These are phyloP conservation scores for Ustilago crameri DNA, from an alignment of 1,284 basidiomycete genomes.

Conservation along the genomic window DNA sequence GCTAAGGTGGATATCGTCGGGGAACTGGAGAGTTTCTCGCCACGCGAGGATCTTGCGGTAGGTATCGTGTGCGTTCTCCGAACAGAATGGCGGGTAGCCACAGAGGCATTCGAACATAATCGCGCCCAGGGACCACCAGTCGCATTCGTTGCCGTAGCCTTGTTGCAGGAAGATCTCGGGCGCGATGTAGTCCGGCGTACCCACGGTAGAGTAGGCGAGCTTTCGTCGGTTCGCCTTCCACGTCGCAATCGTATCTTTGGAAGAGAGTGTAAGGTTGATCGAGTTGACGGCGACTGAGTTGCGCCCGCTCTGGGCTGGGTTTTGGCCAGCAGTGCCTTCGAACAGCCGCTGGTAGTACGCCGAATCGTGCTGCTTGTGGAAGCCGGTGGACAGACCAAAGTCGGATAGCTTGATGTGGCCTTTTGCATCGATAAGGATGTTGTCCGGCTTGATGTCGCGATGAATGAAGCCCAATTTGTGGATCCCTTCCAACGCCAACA, in stretches of 20 bases:
- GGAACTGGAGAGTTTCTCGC: slow-evolving; percentile 86
- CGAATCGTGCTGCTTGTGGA: slow-evolving; percentile 93
- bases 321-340: slow-evolving; percentile 71
- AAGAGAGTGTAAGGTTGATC: slow-evolving; percentile 66
- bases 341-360: slow-evolving; percentile 94
- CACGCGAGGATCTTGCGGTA: slow-evolving; percentile 99
- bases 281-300: slow-evolving; percentile 67
- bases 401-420: slow-evolving; percentile 96
- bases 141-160: slow-evolving; percentile 97
- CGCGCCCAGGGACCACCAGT: slow-evolving; percentile 88
- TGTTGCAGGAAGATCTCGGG: slow-evolving; percentile 98
- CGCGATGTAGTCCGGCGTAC: slow-evolving; percentile 98
- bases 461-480: slow-evolving; percentile 99
- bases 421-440: slow-evolving; percentile 93
- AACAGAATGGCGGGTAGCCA: slow-evolving; percentile 95
- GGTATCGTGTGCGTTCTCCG: slow-evolving; percentile 95
- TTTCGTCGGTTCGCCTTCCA: slow-evolving; percentile 99
- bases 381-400: slow-evolving; percentile 92
- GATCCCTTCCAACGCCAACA: slow-evolving; percentile 96
- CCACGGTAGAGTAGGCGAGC: slow-evolving; percentile 96
- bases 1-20: slow-evolving; percentile 93
- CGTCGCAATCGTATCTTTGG: slow-evolving; percentile 73
- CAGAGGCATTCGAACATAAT: slow-evolving; percentile 99
- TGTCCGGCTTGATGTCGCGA: slow-evolving; percentile 94
- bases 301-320: slow-evolving; percentile 58